Evolutionary conservation across 306 rosid species (phyloP).

Genomic region (Prinsepia uniflora): DNA sequence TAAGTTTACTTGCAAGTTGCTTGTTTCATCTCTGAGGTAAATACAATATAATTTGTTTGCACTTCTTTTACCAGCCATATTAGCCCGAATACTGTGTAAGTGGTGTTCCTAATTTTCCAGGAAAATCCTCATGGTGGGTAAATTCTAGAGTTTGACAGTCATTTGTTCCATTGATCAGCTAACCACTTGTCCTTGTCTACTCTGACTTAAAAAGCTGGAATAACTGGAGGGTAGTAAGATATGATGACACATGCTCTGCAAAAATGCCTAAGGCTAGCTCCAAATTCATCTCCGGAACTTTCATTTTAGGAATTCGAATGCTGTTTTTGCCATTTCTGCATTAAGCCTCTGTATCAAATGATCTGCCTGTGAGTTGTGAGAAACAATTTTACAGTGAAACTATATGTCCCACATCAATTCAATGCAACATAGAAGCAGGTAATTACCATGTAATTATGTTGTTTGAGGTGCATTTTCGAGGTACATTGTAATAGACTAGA

Average conservation of each 20-base stretch:
- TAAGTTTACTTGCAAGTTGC: constrained; percentile 24
- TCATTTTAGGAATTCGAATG: neutral
- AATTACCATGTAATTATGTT: neutral
- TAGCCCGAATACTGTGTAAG: neutral
- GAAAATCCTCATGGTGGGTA: neutral
- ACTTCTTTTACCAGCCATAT: neutral
- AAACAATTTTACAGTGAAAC: too few species aligned
- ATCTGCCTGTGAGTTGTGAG: neutral
- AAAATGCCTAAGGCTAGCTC: neutral
- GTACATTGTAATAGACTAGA: neutral
- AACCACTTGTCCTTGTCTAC: neutral
- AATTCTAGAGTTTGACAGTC: neutral
- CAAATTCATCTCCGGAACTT: neutral
- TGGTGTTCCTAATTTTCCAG: neutral
- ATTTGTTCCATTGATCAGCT: neutral
- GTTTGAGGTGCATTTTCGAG: neutral
- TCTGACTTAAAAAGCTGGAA: neutral
- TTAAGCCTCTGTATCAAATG: neutral
- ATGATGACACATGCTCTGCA: neutral
- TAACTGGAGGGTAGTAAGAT: neutral
- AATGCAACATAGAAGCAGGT: neutral
- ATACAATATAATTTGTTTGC: neutral
- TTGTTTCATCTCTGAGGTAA: neutral
- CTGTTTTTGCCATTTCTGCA: neutral
- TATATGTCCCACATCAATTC: neutral